These are phyloP conservation scores for Ganoderma sinense DNA, from an alignment of 1,284 basidiomycete species.

Conservation along the genomic window DNA sequence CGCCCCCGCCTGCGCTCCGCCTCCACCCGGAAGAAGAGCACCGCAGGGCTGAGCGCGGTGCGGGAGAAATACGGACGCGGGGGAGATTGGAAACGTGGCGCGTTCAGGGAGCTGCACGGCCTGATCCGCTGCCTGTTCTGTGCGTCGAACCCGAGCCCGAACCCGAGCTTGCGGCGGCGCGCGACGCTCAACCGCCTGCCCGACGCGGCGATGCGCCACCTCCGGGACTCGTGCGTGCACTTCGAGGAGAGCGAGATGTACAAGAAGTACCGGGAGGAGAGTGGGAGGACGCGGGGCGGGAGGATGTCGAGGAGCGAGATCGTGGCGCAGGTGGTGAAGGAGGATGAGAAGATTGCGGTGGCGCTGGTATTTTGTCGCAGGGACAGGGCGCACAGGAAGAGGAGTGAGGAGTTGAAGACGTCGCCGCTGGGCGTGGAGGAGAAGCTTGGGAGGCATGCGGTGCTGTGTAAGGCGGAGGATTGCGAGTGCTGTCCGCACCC, in stretches of 20 bases:
- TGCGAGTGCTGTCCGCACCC: conserved; percentile 9
- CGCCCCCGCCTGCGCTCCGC: not conserved
- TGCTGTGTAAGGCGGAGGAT: conserved; percentile 6
- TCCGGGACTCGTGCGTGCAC: conserved; percentile 4
- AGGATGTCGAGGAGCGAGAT: conserved; percentile 1
- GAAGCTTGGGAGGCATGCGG: conserved; percentile 5
- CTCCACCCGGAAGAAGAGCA: not conserved
- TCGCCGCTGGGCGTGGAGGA: conserved; percentile 5
- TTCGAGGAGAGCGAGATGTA: conserved; percentile 7
- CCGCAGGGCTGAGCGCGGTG: not conserved
- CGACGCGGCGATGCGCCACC: conserved; percentile 6
- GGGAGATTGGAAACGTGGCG: not conserved
- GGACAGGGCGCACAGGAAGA: not conserved
- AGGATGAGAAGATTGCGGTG: conserved; percentile 11
- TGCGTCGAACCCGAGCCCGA: not conserved
- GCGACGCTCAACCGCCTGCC: conserved; percentile 11
- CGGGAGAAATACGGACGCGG: not conserved
- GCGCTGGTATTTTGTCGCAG: conserved; percentile 9
- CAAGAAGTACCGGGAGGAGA: not conserved
- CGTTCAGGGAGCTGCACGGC: conserved; percentile 8
- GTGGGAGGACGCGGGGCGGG: not conserved
- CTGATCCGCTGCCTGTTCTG: conserved; percentile 11
- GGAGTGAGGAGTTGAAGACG: conserved; percentile 3
- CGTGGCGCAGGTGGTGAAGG: conserved; percentile 1
- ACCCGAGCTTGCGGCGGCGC: not conserved